These are phyloP conservation scores for Shiraia bambusicola DNA, from an alignment of 2,329 filamentous ascomycete species.

Conservation along the genomic window DNA sequence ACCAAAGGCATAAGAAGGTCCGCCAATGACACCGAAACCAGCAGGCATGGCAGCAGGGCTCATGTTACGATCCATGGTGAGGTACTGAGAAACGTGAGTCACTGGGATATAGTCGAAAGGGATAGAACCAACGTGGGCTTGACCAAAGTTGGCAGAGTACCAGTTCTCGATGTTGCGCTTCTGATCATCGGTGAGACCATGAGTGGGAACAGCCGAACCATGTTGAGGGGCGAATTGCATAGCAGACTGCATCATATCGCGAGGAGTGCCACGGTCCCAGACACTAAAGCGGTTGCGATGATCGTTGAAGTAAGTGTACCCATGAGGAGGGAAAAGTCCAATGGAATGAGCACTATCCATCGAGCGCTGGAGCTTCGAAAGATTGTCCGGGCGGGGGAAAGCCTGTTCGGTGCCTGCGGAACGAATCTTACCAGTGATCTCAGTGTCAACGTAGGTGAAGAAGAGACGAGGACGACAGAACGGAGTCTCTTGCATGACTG, in stretches of 20 bases:
- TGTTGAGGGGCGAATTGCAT: conserved; percentile 20
- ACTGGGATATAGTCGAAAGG: conserved; percentile 33
- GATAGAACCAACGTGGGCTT: conserved; percentile 20
- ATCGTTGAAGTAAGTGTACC: conserved; percentile 71
- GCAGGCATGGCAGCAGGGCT: conserved; percentile 6
- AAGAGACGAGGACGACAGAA: conserved; percentile 77
- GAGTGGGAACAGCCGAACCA: conserved; percentile 10
- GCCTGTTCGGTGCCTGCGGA: conserved; percentile 69
- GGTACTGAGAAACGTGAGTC: conserved; percentile 22
- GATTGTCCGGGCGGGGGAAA: conserved; percentile 80
- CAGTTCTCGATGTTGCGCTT: conserved; percentile 29
- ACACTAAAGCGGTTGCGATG: conserved; percentile 75
- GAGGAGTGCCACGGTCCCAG: conserved; percentile 75
- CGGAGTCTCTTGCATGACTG: conserved; percentile 84
- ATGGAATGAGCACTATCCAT: conserved; percentile 84
- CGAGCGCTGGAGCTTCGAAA: conserved; percentile 82
- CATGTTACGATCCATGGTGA: conserved; percentile 12
- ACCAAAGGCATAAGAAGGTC: conserved; percentile 10
- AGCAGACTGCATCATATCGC: conserved; percentile 32
- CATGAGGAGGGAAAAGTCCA: conserved; percentile 81
- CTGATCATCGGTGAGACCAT: conserved; percentile 17
- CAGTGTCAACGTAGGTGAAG: conserved; percentile 50
- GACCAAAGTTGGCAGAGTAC: conserved; percentile 24
- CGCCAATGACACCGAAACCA: conserved; percentile 29
- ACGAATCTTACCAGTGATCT: conserved; percentile 41